Evolutionary conservation across 371 early-diverging fungal genomes (phyloP).

Genomic region (Actinomucor elegans): DNA sequence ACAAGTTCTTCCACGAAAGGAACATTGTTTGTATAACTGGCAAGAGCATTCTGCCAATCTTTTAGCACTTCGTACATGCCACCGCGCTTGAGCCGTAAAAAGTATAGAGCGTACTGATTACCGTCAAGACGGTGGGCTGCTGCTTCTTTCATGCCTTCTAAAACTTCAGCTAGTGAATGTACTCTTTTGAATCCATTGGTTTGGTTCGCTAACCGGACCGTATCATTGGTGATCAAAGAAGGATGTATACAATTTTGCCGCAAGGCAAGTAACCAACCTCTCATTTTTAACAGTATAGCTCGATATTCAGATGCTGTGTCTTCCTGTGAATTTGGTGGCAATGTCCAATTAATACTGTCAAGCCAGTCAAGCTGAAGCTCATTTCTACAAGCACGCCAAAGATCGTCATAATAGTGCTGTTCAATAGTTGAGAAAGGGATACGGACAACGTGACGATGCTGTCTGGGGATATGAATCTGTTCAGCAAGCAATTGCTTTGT

Average conservation of each 20-base stretch:
- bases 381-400: conserved; percentile 44
- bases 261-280: conserved; percentile 30
- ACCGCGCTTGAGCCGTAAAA: conserved; percentile 11
- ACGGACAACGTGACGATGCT: conserved; percentile 44
- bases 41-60: conserved; percentile 13
- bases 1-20: conserved; percentile 3
- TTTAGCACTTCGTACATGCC: conserved; percentile 37
- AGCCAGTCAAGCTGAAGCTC: conserved; percentile 18
- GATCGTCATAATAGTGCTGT: conserved; percentile 61
- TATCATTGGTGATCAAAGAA: conserved; percentile 18
- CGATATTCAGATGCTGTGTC: background rate
- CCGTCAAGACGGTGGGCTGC: conserved; percentile 7
- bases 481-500: conserved; percentile 48
- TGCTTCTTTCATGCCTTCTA: background rate
- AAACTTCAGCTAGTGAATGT: conserved; percentile 2
- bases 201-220: too few species aligned
- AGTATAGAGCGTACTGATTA: conserved; percentile 5
- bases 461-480: conserved; percentile 62
- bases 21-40: conserved; percentile 14
- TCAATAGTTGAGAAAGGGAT: conserved; percentile 61
- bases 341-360: conserved; percentile 26
- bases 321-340: background rate
- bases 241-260: conserved; percentile 43
- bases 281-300: too few species aligned
- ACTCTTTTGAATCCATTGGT: too few species aligned